Percentiles rank a stretch among this genome's conserved stretches.
phyloP scores from a whole-genome alignment of 805 yeast genomes.

The Candida silvatica region DNA sequence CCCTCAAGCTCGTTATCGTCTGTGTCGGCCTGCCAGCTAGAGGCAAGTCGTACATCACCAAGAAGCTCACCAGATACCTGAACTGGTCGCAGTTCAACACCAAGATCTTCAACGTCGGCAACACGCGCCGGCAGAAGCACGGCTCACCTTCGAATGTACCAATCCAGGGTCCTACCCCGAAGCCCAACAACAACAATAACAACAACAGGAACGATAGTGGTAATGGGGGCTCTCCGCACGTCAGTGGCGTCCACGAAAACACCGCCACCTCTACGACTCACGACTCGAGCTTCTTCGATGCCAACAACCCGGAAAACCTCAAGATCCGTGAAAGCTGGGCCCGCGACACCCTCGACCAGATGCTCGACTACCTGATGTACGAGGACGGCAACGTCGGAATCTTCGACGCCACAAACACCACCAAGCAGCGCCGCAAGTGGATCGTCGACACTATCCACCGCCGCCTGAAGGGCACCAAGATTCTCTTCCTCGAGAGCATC shows the following conservation, averaged over 20 bases:
- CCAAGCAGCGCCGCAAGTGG: constrained; percentile 34
- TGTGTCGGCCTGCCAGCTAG: constrained; percentile 74
- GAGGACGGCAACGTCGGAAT: constrained; percentile 43
- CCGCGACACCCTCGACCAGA: constrained; percentile 36
- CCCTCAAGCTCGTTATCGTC: constrained; percentile 50
- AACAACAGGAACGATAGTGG: no score
- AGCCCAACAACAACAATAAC: constrained; percentile 4
- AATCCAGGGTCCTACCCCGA: constrained; percentile 24
- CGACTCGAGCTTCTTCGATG: constrained; percentile 33
- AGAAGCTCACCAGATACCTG: constrained; percentile 49
- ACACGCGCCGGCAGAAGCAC: constrained; percentile 53
- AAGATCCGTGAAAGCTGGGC: constrained; percentile 44
- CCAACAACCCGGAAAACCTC: constrained; percentile 32
- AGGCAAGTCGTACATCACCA: constrained; percentile 68
- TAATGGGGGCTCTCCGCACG: no score
- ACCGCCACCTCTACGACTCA: constrained; percentile 21
- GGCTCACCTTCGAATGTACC: constrained; percentile 29
- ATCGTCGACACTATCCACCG: constrained; percentile 28
- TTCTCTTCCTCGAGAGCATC: constrained; percentile 58
- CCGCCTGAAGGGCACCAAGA: constrained; percentile 26
- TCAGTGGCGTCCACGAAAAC: constrained; percentile 6
- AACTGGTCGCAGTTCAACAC: constrained; percentile 56
- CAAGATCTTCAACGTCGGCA: constrained; percentile 67
- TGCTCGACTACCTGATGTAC: constrained; percentile 32
- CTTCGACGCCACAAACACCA: constrained; percentile 56